Evolutionary conservation across 73 alveolate genomes (phyloP), one percentile per base, ranked within the genome.

Genomic region (Symbiodinium natans): DNA sequence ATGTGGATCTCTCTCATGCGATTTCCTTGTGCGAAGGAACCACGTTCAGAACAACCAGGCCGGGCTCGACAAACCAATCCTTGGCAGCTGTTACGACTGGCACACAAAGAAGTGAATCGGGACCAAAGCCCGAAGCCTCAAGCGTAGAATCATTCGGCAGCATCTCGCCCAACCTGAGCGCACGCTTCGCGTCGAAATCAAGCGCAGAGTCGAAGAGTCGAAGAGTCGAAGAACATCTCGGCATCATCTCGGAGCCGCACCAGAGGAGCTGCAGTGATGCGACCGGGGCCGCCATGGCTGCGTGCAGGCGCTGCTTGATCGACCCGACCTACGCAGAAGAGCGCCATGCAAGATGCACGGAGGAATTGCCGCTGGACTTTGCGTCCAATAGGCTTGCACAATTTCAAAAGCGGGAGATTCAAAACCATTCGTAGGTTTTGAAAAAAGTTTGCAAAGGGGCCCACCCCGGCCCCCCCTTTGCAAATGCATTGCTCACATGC

Each of bases 61-160:
- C 97, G 27, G 97, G 52, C 38, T 90, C 97, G 8, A 90, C 88
- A 9, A 71, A 90, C 97, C 97, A 90, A 52, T 90, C 97, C 97
- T 90, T 23, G 31, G 17, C 41, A 83, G 5, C 75, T 59, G 33
- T 59, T n/a, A 3, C 27, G 75, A 5, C 73, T 83, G 71, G 56
- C 11, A 7, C 27, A 27, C 85, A 4, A 74, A 36, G 23, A 31
- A 27, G 85, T 31, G 43, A 29, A 1, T 31, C 9, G 1, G 2
- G 13, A 23, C 36, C 4, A 75, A 25, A 33, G 36, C 40, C 38
- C 38, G 36, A 17, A 5, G 68, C 97, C 97, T 90, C 56, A 77
- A 90, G 29, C 31, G 87, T 90, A 56, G 97, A 41, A 77, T 68
- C 88, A 77, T 90, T 90, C 80, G 97, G 97, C 73, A 90, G 83